phyloP scores from a whole-genome alignment of 2,329 filamentous ascomycete genomes.

The Penicillium sp. region DNA sequence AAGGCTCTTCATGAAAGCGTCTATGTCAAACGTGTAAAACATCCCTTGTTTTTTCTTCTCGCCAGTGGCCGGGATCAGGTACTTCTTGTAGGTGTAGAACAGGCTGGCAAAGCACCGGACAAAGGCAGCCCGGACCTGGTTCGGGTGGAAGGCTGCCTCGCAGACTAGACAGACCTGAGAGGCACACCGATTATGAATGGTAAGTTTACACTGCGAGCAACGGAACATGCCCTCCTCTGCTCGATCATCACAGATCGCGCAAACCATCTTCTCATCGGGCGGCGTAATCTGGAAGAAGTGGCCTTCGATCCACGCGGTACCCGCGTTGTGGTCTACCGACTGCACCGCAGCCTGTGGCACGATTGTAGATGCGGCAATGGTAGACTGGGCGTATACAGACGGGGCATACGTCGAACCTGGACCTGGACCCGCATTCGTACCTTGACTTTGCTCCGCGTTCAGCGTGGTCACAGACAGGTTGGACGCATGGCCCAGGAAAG shows the following conservation, averaged over 20 bases:
- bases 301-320: slow-evolving; percentile 43
- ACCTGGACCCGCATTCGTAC: slow-evolving; percentile 8
- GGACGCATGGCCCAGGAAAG: slow-evolving; percentile 61
- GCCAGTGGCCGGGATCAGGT: slow-evolving; percentile 52
- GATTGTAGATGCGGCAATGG: slow-evolving; percentile 46
- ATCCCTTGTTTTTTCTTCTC: slow-evolving; percentile 59
- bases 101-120: slow-evolving; percentile 63
- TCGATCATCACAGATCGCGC: slow-evolving; percentile 49
- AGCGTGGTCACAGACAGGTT: slow-evolving; percentile 42
- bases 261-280: slow-evolving; percentile 40
- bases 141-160: slow-evolving; percentile 59
- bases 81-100: slow-evolving; percentile 63
- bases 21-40: slow-evolving; percentile 61
- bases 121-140: slow-evolving; percentile 62
- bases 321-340: slow-evolving; percentile 37
- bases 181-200: slow-evolving; percentile 55
- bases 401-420: slow-evolving; percentile 43
- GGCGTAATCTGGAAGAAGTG: slow-evolving; percentile 44
- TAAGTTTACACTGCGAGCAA: slow-evolving; percentile 44
- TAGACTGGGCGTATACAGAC: slow-evolving; percentile 47
- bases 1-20: slow-evolving; percentile 59
- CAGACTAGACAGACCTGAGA: slow-evolving; percentile 59
- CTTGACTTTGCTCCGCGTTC: slow-evolving; percentile 31
- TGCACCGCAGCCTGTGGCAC: slow-evolving; percentile 40
- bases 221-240: slow-evolving; percentile 53